These are phyloP conservation scores for Petunia secreta DNA, from an alignment of 257 asterid species.

Conservation along the genomic window DNA sequence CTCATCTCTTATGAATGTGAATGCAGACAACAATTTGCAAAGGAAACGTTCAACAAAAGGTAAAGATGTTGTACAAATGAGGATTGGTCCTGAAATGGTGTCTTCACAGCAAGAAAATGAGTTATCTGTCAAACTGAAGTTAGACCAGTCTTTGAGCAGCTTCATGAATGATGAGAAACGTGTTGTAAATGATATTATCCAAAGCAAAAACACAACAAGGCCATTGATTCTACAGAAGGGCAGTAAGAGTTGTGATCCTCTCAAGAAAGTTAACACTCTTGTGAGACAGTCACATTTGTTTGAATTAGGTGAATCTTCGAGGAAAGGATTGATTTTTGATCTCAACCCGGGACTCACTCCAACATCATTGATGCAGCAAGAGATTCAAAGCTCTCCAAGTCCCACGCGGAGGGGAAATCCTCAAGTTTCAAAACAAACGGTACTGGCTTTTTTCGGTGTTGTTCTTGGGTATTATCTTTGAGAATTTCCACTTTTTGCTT, in stretches of 20 bases:
- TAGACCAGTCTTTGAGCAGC: slow-evolving; percentile 59
- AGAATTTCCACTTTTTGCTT: neutral
- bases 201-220: neutral
- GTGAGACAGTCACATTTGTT: neutral
- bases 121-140: slow-evolving; percentile 32
- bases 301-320: neutral
- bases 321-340: neutral
- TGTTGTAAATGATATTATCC: slow-evolving; percentile 26
- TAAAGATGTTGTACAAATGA: neutral
- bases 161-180: slow-evolving; percentile 31
- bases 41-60: slow-evolving; percentile 33
- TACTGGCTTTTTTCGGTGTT: neutral
- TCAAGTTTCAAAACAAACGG: neutral
- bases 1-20: slow-evolving; percentile 27
- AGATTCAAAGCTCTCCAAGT: neutral
- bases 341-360: neutral
- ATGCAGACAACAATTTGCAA: slow-evolving; percentile 29
- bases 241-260: slow-evolving; percentile 13
- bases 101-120: neutral
- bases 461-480: neutral
- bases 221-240: slow-evolving; percentile 12
- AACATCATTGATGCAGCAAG: neutral
- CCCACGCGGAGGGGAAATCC: neutral
- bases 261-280: neutral
- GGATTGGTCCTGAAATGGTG: neutral